phyloP scores from a whole-genome alignment of 176 grass and related monocot species.

The Juncus effusus region DNA sequence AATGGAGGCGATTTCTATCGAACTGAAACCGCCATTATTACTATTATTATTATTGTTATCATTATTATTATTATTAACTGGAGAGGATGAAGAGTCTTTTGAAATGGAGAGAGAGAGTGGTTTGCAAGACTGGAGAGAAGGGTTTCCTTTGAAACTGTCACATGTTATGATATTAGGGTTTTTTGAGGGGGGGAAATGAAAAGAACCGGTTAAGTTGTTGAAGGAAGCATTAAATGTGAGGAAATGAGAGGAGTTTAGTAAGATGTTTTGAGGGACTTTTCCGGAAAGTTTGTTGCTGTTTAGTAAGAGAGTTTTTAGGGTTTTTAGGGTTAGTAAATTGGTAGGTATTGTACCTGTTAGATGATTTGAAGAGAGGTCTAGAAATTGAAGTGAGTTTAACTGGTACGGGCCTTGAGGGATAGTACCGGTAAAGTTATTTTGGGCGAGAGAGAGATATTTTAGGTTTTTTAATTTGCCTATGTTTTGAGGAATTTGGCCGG shows the following conservation, averaged over 20 bases:
- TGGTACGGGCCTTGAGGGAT: conserved; percentile 51
- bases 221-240: conserved; percentile 70
- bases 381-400: conserved; percentile 58
- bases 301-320: conserved; percentile 52
- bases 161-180: conserved; percentile 43
- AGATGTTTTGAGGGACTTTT: conserved; percentile 40
- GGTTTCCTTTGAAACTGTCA: conserved; percentile 47
- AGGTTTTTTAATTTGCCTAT: conserved; percentile 52
- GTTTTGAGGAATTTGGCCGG: conserved; percentile 60
- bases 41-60: conserved; percentile 26
- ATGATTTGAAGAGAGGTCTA: conserved; percentile 89
- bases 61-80: conserved; percentile 31
- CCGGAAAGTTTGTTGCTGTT: conserved; percentile 75
- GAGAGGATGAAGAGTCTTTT: conserved; percentile 14
- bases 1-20: conserved; percentile 94
- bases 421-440: conserved; percentile 61
- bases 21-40: conserved; percentile 46
- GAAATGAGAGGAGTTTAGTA: conserved; percentile 19
- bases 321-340: conserved; percentile 44
- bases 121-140: conserved; percentile 46
- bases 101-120: conserved; percentile 32
- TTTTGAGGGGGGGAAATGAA: conserved; percentile 24
- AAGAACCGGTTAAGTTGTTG: conserved; percentile 63
- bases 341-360: conserved; percentile 55
- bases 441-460: conserved; percentile 65